Evolutionary conservation across 176 grass and related monocot species (phyloP), one percentile per base, ranked within the genome.

Genomic region (Echinochloa phyllopogon): DNA sequence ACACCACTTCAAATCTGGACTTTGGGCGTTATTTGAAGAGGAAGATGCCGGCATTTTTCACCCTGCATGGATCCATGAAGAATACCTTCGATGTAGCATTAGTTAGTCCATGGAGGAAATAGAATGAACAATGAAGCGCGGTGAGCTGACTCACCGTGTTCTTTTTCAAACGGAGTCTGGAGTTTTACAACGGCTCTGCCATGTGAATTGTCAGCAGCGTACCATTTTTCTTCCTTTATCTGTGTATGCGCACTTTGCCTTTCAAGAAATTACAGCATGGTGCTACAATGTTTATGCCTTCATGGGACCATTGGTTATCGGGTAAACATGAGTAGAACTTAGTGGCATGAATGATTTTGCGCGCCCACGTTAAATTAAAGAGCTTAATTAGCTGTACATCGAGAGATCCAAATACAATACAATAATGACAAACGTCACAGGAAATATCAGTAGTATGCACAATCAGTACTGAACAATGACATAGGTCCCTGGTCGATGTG

Each of bases 1-100:
- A 57, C 57, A 33, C 60, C 75, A 79, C 37, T 66, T 29, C 76
- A 84, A 69, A 23, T 85, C 60, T 73, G 67, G 21, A 67, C 21
- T 57, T 18, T 74, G 20, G 29, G 52, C 50, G 12, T 27, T 44
- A 25, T n/a, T 37, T 47, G 41, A 37, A 17, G 41, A 72, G 69
- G 55, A 47, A 78, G 33, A 38, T 4, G 64, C 21, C 4, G 41
- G 44, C 66, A 56, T 73, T 57, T 47, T 23, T 77, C 73, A 72
- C 56, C 11, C 9, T 73, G 65, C 45, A 25, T 79, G 50, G 49
- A 59, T 80, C 57, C 17, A 27, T 84, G 75, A 45, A 74, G 73
- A 80, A 72, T 74, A 21, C 72, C 27, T 63, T 10, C 56, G 43
- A 57, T 82, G 57, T 72, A 82, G 48, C 21, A 21, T 45, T 65